These are phyloP conservation scores for Logfia minima DNA, from an alignment of 129 eudicot genomes.

Conservation along the genomic window DNA sequence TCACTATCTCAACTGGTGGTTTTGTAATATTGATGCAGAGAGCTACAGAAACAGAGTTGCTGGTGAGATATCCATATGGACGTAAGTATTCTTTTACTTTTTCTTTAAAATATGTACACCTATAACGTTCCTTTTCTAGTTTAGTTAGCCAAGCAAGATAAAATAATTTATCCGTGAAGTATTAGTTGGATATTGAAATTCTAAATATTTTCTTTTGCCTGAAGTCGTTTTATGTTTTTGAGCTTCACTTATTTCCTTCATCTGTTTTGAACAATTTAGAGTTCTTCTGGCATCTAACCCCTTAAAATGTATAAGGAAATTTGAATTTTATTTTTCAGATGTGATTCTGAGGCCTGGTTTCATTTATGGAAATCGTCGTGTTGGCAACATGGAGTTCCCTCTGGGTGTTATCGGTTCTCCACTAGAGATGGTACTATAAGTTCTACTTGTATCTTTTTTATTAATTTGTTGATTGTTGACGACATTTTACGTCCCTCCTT, in stretches of 20 bases:
- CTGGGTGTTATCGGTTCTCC: constrained; percentile 84
- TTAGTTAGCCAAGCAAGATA: background rate
- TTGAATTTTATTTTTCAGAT: constrained; percentile 48
- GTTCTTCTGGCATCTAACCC: background rate
- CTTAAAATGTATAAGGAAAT: constrained; percentile 2
- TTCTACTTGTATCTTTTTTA: background rate
- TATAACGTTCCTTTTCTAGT: background rate
- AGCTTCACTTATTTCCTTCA: background rate
- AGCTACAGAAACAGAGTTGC: constrained; percentile 93
- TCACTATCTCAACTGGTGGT: constrained; percentile 11
- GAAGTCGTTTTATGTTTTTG: background rate
- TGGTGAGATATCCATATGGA: constrained; percentile 88
- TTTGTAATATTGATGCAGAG: constrained; percentile 53
- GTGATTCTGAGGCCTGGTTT: constrained; percentile 93
- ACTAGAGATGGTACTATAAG: constrained; percentile 64
- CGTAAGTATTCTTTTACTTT: constrained; percentile 48
- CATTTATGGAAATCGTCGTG: constrained; percentile 85
- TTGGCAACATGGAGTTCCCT: constrained; percentile 87
- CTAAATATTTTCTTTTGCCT: too few species aligned
- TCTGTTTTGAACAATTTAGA: background rate
- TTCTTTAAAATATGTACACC: background rate
- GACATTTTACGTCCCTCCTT: background rate
- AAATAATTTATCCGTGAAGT: background rate
- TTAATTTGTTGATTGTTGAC: background rate
- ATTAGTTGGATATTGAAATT: background rate